A percentile compares a stretch with the other conserved stretches of the same genome.
Conservation (phyloP, 192 early-diverging fungal species). For the Kickxella alabastrina region DNA sequence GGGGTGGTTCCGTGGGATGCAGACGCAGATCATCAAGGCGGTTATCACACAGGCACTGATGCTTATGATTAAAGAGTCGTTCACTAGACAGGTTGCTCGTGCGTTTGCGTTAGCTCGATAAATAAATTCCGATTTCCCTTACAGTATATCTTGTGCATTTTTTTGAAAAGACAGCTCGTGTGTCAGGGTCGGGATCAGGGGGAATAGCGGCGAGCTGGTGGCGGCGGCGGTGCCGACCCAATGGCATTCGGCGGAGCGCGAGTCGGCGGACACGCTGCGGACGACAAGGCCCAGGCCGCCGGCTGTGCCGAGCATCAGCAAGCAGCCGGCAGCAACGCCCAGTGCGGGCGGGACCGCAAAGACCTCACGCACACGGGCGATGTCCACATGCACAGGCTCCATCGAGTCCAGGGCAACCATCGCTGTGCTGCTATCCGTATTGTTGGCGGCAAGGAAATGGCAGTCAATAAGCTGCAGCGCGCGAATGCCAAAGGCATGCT, state of each 20-base stretch:
- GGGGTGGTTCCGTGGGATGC: constrained; percentile 96
- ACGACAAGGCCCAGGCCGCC: too few relatives aligned
- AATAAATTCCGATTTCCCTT: background rate
- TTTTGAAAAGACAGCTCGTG: background rate
- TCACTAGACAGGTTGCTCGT: constrained; percentile 53
- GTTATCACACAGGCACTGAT: constrained; percentile 98
- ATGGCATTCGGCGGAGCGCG: background rate
- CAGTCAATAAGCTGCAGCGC: constrained; percentile 21
- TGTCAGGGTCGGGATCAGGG: background rate
- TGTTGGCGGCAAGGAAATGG: constrained; percentile 1
- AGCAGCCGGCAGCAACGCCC: constrained; percentile 12
- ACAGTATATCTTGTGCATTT: background rate
- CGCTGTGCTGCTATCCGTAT: background rate
- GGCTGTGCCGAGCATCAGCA: constrained; percentile 8
- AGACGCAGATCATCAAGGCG: constrained; percentile 97
- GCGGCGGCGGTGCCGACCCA: background rate
- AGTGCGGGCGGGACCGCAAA: constrained; percentile 27
- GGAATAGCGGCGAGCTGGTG: background rate
- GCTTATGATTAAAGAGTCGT: constrained; percentile 93
- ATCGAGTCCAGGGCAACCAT: background rate
- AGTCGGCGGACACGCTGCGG: background rate
- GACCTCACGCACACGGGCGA: constrained; percentile 6
- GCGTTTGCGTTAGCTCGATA: constrained; percentile 19
- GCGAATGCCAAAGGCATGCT: constrained; percentile 33
- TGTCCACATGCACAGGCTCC: background rate